Base-by-base conservation (phyloP, 1,284 basidiomycete genomes). In the Pseudozyma sp. region DNA sequence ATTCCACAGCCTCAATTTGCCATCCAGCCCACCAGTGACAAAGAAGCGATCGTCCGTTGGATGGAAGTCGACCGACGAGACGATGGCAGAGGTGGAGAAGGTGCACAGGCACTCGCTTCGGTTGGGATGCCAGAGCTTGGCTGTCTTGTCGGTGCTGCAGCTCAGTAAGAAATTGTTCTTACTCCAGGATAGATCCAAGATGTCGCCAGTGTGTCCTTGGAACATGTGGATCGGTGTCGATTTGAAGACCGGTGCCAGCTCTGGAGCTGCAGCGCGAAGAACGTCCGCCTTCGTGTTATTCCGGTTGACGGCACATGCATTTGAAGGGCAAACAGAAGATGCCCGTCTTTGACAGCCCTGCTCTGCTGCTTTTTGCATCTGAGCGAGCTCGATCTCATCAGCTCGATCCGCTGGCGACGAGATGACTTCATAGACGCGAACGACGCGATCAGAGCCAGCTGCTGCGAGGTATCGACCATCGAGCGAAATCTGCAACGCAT, bases 111-210 rank as follows among this genome's bases (percentile, higher is more conserved):
- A 85, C 29, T 82, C 82, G 14, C 53, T 53, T 8, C 82, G 66
- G 16, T 81, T 77, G 5, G 85, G 69, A 65, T 86, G 85, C 85
- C 85, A 86, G 13, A 86, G 69, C 39, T 82, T 65, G 0, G 84
- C 85, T 1, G 84, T 85, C 79, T 85, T 85, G 69, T 86, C 85
- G 81, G 84, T 85, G 46, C 78, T 78, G n/a, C 81, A 80, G 8
- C 78, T 80, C 16, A 85, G 74, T 9, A 86, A 73, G 59, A 86
- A 86, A 67, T 83, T 82, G 75, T 85, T 85, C 77, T 85, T 86
- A 68, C 81, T 84, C 85, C 85, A 86, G 17, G 78, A 80, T 13
- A 86, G 57, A 56, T 85, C 84, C 17, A 86, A 43, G 1, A 86
- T 80, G 45, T 85, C 85, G 42, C 81, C 80, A 6, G 68, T 75